Evolutionary conservation across 2,329 filamentous ascomycete genomes (phyloP).

Genomic region (Trichophyton mentagrophytes): DNA sequence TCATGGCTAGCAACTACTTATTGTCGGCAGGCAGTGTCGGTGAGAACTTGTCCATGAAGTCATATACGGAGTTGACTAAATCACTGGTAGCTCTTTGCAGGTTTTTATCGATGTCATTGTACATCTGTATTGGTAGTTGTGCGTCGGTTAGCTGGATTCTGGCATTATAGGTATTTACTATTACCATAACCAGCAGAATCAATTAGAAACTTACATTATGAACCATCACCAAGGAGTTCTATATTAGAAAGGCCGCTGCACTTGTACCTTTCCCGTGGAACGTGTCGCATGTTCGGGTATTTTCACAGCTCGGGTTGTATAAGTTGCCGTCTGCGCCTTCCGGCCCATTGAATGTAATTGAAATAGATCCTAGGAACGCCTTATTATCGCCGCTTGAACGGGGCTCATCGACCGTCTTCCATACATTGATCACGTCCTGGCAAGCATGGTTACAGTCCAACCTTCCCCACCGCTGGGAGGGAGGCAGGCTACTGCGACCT

Average conservation of each 20-base stretch:
- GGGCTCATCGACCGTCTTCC: neutral
- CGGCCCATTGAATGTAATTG: neutral
- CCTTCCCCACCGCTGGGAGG: neutral
- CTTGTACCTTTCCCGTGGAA: constrained; percentile 1
- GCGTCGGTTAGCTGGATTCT: neutral
- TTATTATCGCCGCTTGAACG: neutral
- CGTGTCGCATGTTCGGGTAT: no score
- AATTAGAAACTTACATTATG: neutral
- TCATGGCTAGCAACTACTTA: constrained; percentile 8
- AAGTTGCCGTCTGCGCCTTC: neutral
- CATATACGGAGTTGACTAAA: neutral
- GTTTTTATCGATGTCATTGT: neutral
- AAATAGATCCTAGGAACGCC: neutral
- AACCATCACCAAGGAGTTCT: constrained; percentile 3
- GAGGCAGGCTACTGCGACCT: neutral
- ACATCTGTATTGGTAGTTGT: neutral
- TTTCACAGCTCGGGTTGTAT: no score
- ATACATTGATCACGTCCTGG: neutral
- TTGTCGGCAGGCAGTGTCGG: constrained; percentile 10
- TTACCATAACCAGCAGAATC: neutral
- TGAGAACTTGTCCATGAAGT: constrained; percentile 10
- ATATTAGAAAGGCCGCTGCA: constrained; percentile 13
- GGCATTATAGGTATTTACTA: neutral
- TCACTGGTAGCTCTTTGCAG: neutral
- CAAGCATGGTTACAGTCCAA: neutral